Percentiles rank a stretch among this genome's conserved stretches.
phyloP scores from a whole-genome alignment of 2,329 filamentous ascomycete species.

The Ascochyta fabae region DNA sequence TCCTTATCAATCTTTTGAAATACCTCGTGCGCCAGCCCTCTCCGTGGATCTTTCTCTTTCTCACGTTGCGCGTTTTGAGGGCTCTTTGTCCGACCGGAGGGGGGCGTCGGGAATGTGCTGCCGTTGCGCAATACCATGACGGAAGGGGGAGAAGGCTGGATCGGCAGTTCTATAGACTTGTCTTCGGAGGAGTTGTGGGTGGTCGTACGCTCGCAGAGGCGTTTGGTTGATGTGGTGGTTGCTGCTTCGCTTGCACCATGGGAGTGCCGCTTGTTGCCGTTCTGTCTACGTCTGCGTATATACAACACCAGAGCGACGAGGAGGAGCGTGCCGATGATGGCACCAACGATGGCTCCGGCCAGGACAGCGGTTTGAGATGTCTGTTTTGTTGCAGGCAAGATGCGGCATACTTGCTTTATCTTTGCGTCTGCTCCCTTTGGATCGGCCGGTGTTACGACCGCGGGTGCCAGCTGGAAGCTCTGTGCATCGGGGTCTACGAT shows the following conservation, averaged over 20 bases:
- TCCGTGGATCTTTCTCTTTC: not conserved
- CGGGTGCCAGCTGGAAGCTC: conserved; percentile 27
- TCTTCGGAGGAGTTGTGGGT: not conserved
- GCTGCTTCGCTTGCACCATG: no score
- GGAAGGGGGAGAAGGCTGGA: no score
- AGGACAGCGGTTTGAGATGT: conserved; percentile 11
- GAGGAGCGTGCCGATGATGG: not conserved
- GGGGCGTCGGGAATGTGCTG: no score
- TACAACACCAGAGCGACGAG: not conserved
- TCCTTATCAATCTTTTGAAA: conserved; percentile 22
- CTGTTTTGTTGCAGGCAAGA: conserved; percentile 13
- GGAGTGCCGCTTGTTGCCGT: not conserved
- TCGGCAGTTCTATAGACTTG: no score
- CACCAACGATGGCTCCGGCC: not conserved
- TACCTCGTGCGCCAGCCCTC: conserved; percentile 17
- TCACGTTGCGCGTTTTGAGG: not conserved
- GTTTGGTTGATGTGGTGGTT: no score
- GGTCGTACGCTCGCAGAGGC: not conserved
- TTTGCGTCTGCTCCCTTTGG: conserved; percentile 21
- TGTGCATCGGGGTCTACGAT: conserved; percentile 24
- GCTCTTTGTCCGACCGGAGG: no score
- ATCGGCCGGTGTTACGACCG: conserved; percentile 20
- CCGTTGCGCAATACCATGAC: no score
- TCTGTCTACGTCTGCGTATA: not conserved
- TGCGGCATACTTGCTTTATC: conserved; percentile 22